Base-by-base conservation (phyloP, 1,284 basidiomycete genomes). In the Pyrrhoderma lamaoense region DNA sequence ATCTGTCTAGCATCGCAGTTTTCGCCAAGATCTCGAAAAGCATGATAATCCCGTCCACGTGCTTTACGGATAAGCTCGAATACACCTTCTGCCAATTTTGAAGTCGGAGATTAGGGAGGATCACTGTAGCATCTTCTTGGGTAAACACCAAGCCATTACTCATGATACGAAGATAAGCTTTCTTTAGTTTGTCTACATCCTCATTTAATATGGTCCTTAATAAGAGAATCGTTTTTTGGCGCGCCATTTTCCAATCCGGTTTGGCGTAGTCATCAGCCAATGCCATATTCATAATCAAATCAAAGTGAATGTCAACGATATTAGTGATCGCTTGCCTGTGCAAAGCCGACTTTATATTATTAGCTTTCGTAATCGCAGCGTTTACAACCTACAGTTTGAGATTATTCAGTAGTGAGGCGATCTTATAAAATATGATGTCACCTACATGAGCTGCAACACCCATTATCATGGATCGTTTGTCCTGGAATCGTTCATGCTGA, bases 41-140 rank as follows among this genome's bases (percentile, higher is more conserved):
- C 25, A 69, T 68, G 5, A 73, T 72, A 27, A 85, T 70, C 0
- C 76, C 84, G 18, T 77, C 71, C 3, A 68, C 63, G 59, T 91
- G 86, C 31, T 67, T 70, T 11, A 76, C 73, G 39, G 76, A 72
- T 2, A 91, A 62, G 3, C 70, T 69, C 8, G 75, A 70, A 61
- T 87, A 92, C 1, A 79, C 68, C 56, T 74, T 76, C 44, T 67
- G 70, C 92, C 92, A 95, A 23, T 89, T 65, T 42, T 76, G 75
- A 37, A 74, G 72, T 35, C 76, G 75, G 64, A 27, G 60, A 61
- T 52, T 69, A 73, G 11, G 7, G 23, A 79, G 62, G 13, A 61
- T 65, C 54, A 68, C 63, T 51, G 68, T 65, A 11, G 74, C 63
- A 56, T 83, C 80, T 4, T 35, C 11, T 59, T 21, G 65, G 38